These are phyloP conservation scores for Reticulomyxa filosa DNA, from an alignment of 78 protist species.

Conservation along the genomic window DNA sequence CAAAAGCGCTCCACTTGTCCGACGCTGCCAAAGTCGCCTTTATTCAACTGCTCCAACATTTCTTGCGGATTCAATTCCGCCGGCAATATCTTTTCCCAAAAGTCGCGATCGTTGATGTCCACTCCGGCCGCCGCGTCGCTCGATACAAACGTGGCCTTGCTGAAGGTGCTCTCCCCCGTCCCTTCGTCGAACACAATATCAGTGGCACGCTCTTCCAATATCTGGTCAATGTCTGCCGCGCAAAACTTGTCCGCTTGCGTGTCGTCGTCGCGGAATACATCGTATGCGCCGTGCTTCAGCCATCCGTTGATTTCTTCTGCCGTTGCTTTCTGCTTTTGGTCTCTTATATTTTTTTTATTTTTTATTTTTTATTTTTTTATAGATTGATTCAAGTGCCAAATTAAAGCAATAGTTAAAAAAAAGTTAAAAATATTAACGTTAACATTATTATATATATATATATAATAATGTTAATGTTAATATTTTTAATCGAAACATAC, in stretches of 20 bases:
- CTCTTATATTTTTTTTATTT: not conserved
- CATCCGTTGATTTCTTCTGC: conserved; percentile 8
- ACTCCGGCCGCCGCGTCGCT: not conserved
- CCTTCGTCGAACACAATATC: not conserved
- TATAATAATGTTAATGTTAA: not conserved
- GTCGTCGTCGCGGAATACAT: not conserved
- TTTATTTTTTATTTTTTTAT: too few relatives aligned
- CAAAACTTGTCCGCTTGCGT: not conserved
- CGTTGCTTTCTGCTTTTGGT: not conserved
- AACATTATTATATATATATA: not conserved
- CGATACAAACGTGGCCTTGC: conserved; percentile 21
- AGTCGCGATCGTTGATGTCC: conserved; percentile 10
- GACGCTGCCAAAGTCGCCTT: too few relatives aligned
- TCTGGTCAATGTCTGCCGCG: conserved; percentile 21
- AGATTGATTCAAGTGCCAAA: too few relatives aligned
- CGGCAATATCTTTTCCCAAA: conserved; percentile 24
- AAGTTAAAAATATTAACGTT: not conserved
- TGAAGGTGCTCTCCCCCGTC: not conserved
- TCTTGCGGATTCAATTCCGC: too few relatives aligned
- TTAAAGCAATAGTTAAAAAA: too few relatives aligned
- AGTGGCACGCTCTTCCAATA: not conserved
- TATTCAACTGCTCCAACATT: too few relatives aligned
- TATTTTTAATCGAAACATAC: not conserved
- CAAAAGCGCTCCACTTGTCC: too few relatives aligned
- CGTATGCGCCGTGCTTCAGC: conserved; percentile 17